These are phyloP conservation scores for Xylaria cubensis DNA, from an alignment of 495 filamentous ascomycete genomes.

Conservation along the genomic window DNA sequence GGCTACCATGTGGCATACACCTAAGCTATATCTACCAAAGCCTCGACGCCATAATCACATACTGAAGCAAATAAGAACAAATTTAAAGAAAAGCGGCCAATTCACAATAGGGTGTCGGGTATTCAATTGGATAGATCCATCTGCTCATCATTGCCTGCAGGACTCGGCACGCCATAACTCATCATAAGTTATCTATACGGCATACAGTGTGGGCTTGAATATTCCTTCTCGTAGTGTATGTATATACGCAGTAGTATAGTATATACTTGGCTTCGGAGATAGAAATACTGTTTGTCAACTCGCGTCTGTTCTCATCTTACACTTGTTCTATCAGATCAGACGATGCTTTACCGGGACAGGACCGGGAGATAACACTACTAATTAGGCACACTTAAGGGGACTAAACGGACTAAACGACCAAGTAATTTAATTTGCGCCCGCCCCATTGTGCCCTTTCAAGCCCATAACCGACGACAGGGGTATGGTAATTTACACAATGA, in stretches of 20 bases:
- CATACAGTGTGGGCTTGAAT: not conserved
- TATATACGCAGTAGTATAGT: not conserved
- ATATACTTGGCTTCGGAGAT: not conserved
- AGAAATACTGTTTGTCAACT: slow-evolving; percentile 10
- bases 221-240: not conserved
- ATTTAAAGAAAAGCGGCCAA: not conserved
- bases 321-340: not conserved
- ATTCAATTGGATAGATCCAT: not conserved
- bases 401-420: not conserved
- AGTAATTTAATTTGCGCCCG: slow-evolving; percentile 4
- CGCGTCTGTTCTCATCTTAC: not conserved
- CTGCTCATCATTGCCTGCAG: slow-evolving; percentile 5
- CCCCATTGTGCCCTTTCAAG: slow-evolving; percentile 9
- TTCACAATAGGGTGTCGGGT: not conserved
- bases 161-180: not conserved
- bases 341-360: not conserved
- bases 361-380: not conserved
- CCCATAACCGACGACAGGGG: slow-evolving; percentile 19
- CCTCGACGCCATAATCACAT: not conserved
- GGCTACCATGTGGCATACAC: not conserved
- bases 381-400: not conserved
- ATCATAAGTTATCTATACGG: not conserved
- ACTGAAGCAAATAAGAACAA: no score
- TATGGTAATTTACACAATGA: not conserved
- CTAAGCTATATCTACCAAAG: not conserved